Conservation (phyloP, 2,329 filamentous ascomycete species). For the Aciculosporium take region DNA sequence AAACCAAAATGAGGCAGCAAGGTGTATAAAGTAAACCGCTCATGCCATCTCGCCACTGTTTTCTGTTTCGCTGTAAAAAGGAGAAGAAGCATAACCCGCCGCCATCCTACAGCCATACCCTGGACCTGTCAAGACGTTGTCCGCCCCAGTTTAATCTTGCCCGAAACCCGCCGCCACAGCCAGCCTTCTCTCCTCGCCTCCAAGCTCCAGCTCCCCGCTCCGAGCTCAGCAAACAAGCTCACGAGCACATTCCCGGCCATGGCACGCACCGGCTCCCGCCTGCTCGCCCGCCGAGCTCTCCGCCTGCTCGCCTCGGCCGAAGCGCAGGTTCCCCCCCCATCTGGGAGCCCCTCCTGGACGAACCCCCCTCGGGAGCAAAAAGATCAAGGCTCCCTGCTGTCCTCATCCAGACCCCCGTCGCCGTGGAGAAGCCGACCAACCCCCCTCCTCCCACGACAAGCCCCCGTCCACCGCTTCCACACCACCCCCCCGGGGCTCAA, state of each 20-base stretch:
- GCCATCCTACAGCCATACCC: not conserved
- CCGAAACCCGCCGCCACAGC: not conserved
- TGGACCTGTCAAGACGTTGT: not conserved
- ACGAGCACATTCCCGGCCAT: not conserved
- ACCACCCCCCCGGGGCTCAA: slow-evolving; percentile 18
- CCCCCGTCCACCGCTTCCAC: slow-evolving; percentile 16
- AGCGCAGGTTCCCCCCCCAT: slow-evolving; percentile 9
- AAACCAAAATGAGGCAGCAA: too few species aligned
- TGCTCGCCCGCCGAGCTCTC: slow-evolving; percentile 1
- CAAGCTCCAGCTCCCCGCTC: too few species aligned
- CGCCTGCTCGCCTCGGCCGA: slow-evolving; percentile 8
- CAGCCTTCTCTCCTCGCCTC: too few species aligned
- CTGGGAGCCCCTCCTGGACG: not conserved
- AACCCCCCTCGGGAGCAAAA: not conserved
- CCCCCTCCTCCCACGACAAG: not conserved
- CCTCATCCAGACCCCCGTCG: too few species aligned
- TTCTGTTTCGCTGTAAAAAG: too few species aligned
- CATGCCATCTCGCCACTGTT: too few species aligned
- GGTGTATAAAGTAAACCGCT: too few species aligned
- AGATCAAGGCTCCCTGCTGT: too few species aligned
- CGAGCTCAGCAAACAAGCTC: too few species aligned
- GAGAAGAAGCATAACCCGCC: too few species aligned
- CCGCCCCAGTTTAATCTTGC: too few species aligned
- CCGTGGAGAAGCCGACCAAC: not conserved
- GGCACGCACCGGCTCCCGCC: not conserved